Evolutionary conservation across 768 basidiomycete genomes (phyloP).

Genomic region (Russula ochroleuca): DNA sequence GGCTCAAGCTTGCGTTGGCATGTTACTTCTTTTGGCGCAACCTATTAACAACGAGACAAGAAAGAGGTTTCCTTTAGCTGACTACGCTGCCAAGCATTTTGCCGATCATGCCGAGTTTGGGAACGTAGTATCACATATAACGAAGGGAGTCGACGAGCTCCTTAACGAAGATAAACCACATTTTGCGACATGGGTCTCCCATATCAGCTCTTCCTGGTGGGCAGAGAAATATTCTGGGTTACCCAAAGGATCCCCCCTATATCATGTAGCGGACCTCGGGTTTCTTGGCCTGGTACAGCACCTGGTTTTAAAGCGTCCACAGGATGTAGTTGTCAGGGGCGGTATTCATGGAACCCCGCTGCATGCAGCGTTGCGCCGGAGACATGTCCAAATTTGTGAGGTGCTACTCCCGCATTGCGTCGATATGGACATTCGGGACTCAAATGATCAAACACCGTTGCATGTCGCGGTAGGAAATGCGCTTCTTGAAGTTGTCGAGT

Average conservation of each 20-base stretch:
- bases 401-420: not conserved
- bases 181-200: not conserved
- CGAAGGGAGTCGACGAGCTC: not conserved
- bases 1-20: not conserved
- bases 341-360: not conserved
- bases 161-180: not conserved
- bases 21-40: not conserved
- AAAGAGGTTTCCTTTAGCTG: not conserved
- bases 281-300: not conserved
- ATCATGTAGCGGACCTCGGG: not conserved
- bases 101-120: not conserved
- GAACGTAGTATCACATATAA: conserved; percentile 2
- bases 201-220: conserved; percentile 4
- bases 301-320: not conserved
- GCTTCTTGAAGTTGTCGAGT: not conserved
- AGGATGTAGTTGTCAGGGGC: not conserved
- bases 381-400: not conserved
- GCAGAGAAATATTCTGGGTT: not conserved
- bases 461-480: not conserved
- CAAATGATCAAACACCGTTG: not conserved
- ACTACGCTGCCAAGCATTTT: conserved; percentile 1
- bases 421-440: not conserved
- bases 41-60: not conserved
- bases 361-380: not conserved
- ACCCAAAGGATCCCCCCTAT: not conserved